These are phyloP conservation scores for Blastocystis hominis DNA, from an alignment of 352 stramenopile genomes.

Conservation along the genomic window DNA sequence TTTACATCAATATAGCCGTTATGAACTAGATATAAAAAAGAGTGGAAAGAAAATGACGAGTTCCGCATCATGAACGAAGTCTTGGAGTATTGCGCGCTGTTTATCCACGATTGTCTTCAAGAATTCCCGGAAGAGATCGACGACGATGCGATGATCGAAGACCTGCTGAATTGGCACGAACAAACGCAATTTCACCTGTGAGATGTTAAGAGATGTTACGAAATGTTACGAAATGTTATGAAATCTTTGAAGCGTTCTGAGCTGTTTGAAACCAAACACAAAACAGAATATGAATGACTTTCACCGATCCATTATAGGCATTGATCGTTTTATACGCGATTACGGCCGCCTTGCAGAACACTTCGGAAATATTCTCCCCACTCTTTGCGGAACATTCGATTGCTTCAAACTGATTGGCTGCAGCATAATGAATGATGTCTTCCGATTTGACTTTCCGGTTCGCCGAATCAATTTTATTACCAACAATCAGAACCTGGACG, in stretches of 20 bases:
- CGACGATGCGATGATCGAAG: neutral
- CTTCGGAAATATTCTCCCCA: conserved; percentile 53
- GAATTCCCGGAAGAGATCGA: conserved; percentile 49
- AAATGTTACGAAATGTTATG: too few relatives aligned
- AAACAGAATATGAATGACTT: conserved; percentile 55
- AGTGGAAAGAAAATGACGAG: neutral
- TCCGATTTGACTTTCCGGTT: conserved; percentile 29
- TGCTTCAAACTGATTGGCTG: conserved; percentile 35
- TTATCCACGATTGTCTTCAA: conserved; percentile 5
- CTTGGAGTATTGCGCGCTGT: conserved; percentile 12
- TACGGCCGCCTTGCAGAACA: conserved; percentile 52
- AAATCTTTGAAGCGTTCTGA: too few relatives aligned
- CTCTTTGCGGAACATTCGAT: conserved; percentile 53
- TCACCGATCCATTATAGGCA: conserved; percentile 37
- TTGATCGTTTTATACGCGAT: conserved; percentile 34
- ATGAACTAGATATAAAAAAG: neutral
- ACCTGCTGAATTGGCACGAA: conserved; percentile 16
- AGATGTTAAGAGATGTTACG: neutral
- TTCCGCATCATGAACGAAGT: conserved; percentile 19
- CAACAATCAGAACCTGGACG: conserved; percentile 16
- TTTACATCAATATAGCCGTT: neutral
- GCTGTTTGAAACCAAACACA: neutral
- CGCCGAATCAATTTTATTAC: conserved; percentile 52
- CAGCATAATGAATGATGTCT: conserved; percentile 21
- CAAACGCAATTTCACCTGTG: neutral